Evolutionary conservation across 305 asterid species (phyloP), one percentile per base, ranked within the genome.

Genomic region (Petunia hybrid): DNA sequence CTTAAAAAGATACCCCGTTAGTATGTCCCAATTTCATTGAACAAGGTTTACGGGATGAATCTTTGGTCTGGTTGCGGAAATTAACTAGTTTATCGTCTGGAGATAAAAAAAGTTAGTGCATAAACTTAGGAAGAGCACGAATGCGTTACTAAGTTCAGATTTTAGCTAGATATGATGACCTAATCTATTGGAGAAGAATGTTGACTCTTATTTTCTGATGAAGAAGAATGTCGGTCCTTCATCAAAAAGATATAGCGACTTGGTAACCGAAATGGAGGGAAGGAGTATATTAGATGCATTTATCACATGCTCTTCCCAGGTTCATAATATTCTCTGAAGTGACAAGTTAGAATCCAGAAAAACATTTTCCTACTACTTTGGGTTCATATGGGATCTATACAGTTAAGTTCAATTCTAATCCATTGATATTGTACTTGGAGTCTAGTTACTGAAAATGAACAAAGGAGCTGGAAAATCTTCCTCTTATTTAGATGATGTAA

Each of bases 91-190:
- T 51, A 9, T 48, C 1, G 56, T 51, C 10, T 51, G 4, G 14
- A 51, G 56, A 51, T 51, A 51, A 51, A 9, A 22, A 22, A 22
- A 22, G 31, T 22, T 51, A 9, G 56, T 51, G 14, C 31, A 22
- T 51, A 51, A 51, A 51, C 10, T 13, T 51, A 51, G 9, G 56
- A 51, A 51, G 13, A 3, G 56, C 4, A 2, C 3, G 4, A 69
- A 69, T 69, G 59, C n/a, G 22, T 45, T 45, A 41, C 41, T 70
- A 70, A 45, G 60, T 45, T 70, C 77, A 70, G 60, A 45, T 45
- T 9, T 45, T 70, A 1, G 77, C 60, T 45, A 10, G 22, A 45
- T 70, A 45, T 45, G 77, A 70, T 9, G 59, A 22, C 8, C 16
- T 22, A 45, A 45, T 12, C n/a, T 4, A 53, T 4, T 5, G 8